These are phyloP conservation scores for Litsea cubeba DNA, from an alignment of 164 flowering plant genomes.

Conservation along the genomic window DNA sequence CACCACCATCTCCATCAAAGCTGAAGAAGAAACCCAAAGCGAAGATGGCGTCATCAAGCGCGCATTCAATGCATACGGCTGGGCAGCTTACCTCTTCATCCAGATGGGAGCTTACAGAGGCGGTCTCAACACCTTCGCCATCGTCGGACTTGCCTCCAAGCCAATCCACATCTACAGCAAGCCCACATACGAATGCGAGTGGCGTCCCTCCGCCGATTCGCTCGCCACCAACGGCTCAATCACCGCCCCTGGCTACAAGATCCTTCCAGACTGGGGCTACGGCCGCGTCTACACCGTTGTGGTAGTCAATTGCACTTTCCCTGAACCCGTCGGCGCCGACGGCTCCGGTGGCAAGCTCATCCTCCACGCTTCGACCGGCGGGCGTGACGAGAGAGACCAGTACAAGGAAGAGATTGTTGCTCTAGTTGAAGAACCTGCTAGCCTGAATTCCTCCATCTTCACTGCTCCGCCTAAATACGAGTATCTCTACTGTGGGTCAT, in stretches of 20 bases:
- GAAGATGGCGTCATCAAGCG: constrained; percentile 42
- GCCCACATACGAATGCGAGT: constrained; percentile 54
- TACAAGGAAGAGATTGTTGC: constrained; percentile 44
- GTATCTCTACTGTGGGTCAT: constrained; percentile 80
- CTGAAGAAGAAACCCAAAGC: constrained; percentile 16
- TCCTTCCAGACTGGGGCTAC: constrained; percentile 92
- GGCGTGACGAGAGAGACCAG: constrained; percentile 33
- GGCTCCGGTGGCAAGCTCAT: constrained; percentile 55
- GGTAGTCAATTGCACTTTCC: constrained; percentile 81
- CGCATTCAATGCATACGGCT: constrained; percentile 51
- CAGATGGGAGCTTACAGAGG: constrained; percentile 93
- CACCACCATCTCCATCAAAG: constrained; percentile 12
- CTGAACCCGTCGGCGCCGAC: constrained; percentile 34
- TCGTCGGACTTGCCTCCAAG: constrained; percentile 49
- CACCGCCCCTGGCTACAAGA: constrained; percentile 30
- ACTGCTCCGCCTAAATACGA: constrained; percentile 47
- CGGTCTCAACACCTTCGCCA: constrained; percentile 55
- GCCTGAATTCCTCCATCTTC: constrained; percentile 28
- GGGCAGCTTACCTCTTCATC: constrained; percentile 73
- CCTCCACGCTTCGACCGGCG: constrained; percentile 53
- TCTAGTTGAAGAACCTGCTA: constrained; percentile 41
- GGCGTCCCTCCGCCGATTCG: constrained; percentile 27
- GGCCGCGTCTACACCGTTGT: constrained; percentile 91
- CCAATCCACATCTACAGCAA: constrained; percentile 43
- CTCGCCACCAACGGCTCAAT: constrained; percentile 6